Evolutionary conservation across 164 flowering plant species (phyloP).

Genomic region (Sextonia rubra): DNA sequence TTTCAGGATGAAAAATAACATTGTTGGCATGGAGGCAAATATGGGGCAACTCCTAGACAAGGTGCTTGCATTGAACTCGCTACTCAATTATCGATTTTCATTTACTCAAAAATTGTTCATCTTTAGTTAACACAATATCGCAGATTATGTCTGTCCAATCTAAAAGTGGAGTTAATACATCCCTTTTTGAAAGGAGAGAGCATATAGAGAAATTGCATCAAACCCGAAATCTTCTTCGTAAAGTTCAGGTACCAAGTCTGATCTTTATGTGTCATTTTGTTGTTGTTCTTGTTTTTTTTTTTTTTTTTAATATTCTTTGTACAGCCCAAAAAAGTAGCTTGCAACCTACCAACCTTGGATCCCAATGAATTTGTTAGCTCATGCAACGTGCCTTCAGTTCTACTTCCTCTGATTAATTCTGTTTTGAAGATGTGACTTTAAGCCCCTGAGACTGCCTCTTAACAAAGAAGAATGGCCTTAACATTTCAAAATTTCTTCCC

Average conservation of each 20-base stretch:
- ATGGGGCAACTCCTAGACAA: constrained; percentile 97
- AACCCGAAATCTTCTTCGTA: constrained; percentile 86
- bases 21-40: constrained; percentile 91
- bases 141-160: constrained; percentile 97
- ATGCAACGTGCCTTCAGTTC: too few species aligned
- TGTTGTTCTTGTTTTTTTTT: too few species aligned
- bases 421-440: too few species aligned
- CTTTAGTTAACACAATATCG: constrained; percentile 11
- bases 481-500: too few species aligned
- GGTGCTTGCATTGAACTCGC: constrained; percentile 31
- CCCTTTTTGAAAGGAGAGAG: constrained; percentile 88
- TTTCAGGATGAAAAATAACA: constrained; percentile 92
- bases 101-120: neutral
- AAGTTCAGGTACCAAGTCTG: constrained; percentile 76
- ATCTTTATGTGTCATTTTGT: too few species aligned
- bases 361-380: too few species aligned
- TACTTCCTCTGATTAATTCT: too few species aligned
- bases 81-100: neutral
- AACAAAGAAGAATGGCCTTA: too few species aligned
- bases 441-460: too few species aligned
- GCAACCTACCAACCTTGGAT: too few species aligned
- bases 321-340: too few species aligned
- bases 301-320: too few species aligned
- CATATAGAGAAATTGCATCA: constrained; percentile 96
- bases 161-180: constrained; percentile 90